A percentile compares a stretch with the other conserved stretches of the same genome.
These are phyloP conservation scores for Myochromella boudieri DNA, from an alignment of 768 basidiomycete species.

Conservation along the genomic window DNA sequence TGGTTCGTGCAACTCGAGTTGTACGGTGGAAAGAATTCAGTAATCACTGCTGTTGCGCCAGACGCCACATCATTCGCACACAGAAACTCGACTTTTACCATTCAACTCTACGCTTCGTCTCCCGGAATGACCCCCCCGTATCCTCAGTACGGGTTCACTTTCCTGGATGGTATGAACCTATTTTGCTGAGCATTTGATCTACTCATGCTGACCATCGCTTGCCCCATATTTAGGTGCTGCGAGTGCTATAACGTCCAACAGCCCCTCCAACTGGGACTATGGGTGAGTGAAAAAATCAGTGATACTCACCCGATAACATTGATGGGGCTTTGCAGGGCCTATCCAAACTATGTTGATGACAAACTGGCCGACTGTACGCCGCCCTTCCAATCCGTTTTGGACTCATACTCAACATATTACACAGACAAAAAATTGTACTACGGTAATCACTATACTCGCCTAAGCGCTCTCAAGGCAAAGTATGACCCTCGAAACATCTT, in stretches of 20 bases:
- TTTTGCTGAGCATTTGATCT: too few relatives aligned
- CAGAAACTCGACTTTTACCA: conserved; percentile 41
- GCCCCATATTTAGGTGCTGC: conserved; percentile 22
- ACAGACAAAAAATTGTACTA: conserved; percentile 34
- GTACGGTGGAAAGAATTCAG: conserved; percentile 45
- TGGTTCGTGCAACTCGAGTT: conserved; percentile 42
- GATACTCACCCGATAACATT: neutral
- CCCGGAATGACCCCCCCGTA: conserved; percentile 35
- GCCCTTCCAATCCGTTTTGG: neutral
- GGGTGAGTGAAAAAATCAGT: conserved; percentile 14
- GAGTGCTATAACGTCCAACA: conserved; percentile 24
- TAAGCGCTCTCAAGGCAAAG: conserved; percentile 29
- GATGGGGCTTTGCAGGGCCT: conserved; percentile 21
- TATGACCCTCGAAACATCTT: conserved; percentile 39
- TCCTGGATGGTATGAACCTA: conserved; percentile 40
- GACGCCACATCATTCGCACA: conserved; percentile 45
- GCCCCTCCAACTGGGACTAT: conserved; percentile 28
- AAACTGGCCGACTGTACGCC: conserved; percentile 30
- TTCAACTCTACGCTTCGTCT: conserved; percentile 52
- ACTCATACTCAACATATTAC: neutral
- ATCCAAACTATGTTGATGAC: conserved; percentile 41
- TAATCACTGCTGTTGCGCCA: conserved; percentile 38
- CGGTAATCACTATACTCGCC: conserved; percentile 27
- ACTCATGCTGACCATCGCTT: neutral
- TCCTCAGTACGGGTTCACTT: conserved; percentile 41